phyloP scores from a whole-genome alignment of 2,329 filamentous ascomycete species.

The Ceratocystis cacaofunesta region DNA sequence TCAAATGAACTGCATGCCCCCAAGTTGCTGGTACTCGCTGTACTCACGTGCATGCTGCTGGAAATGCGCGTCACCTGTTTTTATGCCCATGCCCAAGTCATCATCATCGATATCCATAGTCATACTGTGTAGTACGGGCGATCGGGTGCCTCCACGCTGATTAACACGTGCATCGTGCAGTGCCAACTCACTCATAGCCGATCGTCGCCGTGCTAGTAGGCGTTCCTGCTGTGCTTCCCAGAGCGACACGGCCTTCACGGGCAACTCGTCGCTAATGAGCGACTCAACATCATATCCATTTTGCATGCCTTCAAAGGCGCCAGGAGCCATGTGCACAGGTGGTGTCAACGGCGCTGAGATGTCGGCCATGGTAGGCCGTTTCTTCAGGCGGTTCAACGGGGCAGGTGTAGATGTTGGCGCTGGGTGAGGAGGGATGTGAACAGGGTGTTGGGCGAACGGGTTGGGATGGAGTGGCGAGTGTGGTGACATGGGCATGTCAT shows the following conservation, averaged over 20 bases:
- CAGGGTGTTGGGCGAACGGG: constrained; percentile 12
- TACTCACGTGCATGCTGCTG: not conserved
- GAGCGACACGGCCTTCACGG: constrained; percentile 8
- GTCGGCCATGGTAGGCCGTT: constrained; percentile 18
- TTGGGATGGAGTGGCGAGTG: constrained; percentile 13
- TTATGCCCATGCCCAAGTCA: not conserved
- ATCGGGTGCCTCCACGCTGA: not conserved
- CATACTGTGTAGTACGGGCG: not conserved
- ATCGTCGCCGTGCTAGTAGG: not conserved
- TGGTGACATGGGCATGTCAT: constrained; percentile 11
- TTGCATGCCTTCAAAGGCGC: constrained; percentile 16
- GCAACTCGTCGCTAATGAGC: constrained; percentile 3
- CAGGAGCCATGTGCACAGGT: constrained; percentile 13
- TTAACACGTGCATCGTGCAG: constrained; percentile 6
- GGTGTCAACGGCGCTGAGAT: constrained; percentile 13
- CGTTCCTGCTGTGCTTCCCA: constrained; percentile 12
- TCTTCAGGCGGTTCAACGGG: constrained; percentile 10
- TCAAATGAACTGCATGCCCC: constrained; percentile 2
- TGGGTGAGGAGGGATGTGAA: constrained; percentile 6
- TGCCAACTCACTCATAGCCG: constrained; percentile 5
- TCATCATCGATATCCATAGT: constrained; percentile 10
- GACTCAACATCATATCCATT: constrained; percentile 7
- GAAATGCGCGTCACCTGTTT: not conserved
- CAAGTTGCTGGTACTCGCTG: not conserved
- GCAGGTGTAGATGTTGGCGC: constrained; percentile 3